These are phyloP conservation scores for Hypoxylon perforatum DNA, from an alignment of 495 filamentous ascomycete genomes.

Conservation along the genomic window DNA sequence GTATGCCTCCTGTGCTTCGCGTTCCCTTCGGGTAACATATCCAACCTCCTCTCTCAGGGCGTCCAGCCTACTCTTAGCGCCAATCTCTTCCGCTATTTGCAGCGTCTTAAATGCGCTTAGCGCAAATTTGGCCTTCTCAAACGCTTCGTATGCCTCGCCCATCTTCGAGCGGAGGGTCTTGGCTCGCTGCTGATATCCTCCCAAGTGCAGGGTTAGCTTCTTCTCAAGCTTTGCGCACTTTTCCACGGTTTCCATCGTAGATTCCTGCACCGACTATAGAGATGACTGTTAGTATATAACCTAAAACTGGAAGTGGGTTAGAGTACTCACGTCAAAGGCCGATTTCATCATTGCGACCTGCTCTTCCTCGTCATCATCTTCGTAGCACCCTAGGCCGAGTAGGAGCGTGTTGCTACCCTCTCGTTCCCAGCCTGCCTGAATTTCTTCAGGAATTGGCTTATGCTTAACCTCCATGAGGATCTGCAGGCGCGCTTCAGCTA, in stretches of 20 bases:
- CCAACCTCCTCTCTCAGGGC: constrained; percentile 82
- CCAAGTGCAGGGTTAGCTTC: constrained; percentile 87
- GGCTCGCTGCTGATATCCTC: constrained; percentile 89
- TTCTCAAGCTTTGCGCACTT: constrained; percentile 89
- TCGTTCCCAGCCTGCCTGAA: constrained; percentile 75
- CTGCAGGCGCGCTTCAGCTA: constrained; percentile 80
- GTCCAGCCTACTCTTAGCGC: constrained; percentile 77
- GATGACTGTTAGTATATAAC: constrained; percentile 51
- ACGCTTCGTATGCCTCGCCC: constrained; percentile 77
- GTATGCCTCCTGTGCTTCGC: constrained; percentile 91
- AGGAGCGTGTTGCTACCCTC: constrained; percentile 68
- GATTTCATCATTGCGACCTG: constrained; percentile 68
- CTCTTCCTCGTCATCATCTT: constrained; percentile 75
- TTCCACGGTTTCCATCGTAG: constrained; percentile 76
- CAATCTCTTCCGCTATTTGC: constrained; percentile 80
- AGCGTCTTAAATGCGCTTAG: constrained; percentile 81
- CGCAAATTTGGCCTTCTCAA: constrained; percentile 77
- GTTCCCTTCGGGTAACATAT: constrained; percentile 83
- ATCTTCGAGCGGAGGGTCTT: constrained; percentile 85
- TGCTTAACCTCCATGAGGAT: constrained; percentile 77
- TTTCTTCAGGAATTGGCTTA: constrained; percentile 67
- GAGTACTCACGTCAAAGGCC: constrained; percentile 71
- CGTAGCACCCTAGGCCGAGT: constrained; percentile 82
- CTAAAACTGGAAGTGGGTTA: constrained; percentile 9
- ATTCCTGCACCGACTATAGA: constrained; percentile 72